Percentiles rank a stretch among this genome's conserved stretches.
phyloP scores from a whole-genome alignment of 495 filamentous ascomycete species.

The Penicillium daleae region DNA sequence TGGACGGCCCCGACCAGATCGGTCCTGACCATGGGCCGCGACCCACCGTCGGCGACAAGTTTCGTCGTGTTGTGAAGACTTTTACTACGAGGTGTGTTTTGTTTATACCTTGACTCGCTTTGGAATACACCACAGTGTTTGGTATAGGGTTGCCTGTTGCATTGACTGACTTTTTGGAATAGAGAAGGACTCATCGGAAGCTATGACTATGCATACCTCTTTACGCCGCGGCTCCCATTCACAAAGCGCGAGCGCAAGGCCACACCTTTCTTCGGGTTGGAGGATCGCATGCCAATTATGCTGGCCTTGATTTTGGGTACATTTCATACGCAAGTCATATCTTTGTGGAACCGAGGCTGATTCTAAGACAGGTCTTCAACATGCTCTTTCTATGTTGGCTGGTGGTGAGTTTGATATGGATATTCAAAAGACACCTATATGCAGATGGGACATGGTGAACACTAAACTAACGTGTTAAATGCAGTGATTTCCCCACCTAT shows the following conservation, averaged over 20 bases:
- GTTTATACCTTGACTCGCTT: not conserved
- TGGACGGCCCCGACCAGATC: conserved; percentile 57
- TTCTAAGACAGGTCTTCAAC: conserved; percentile 59
- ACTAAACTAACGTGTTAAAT: not conserved
- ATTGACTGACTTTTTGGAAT: not conserved
- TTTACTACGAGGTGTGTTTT: conserved; percentile 55
- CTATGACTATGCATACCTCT: conserved; percentile 84
- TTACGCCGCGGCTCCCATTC: conserved; percentile 83
- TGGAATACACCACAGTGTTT: not conserved
- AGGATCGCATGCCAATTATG: conserved; percentile 80
- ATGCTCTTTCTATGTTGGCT: conserved; percentile 69
- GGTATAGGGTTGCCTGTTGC: not conserved
- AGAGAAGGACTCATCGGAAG: conserved; percentile 77
- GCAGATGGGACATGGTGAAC: not conserved
- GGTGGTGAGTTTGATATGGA: conserved; percentile 43
- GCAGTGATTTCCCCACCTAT: conserved; percentile 78
- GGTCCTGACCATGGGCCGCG: conserved; percentile 51
- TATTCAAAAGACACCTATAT: not conserved
- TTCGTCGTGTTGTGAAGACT: conserved; percentile 40
- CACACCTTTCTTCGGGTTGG: conserved; percentile 85
- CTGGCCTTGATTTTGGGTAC: conserved; percentile 66
- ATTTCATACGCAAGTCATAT: not conserved
- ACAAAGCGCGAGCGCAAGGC: conserved; percentile 64
- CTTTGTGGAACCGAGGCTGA: not conserved
- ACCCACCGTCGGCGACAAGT: conserved; percentile 41